Conservation (phyloP, 176 grass and related monocot genomes). For the Lolium rigidum region DNA sequence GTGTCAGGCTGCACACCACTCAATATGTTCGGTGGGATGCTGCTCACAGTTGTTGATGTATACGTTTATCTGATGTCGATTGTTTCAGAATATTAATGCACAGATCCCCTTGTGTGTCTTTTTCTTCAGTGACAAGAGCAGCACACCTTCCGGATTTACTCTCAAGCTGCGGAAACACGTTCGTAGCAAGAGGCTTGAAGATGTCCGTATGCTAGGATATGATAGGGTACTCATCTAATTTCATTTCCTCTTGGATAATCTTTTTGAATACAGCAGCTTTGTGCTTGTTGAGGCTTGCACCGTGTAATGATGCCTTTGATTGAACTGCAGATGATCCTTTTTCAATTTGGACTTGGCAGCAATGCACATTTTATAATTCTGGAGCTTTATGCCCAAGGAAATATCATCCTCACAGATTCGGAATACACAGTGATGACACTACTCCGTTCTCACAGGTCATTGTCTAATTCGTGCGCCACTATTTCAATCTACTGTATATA, state of each 20-base stretch:
- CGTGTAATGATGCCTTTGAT: constrained; percentile 20
- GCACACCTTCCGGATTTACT: constrained; percentile 95
- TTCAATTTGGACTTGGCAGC: constrained; percentile 92
- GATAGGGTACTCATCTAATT: constrained; percentile 71
- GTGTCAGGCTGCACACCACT: constrained; percentile 90
- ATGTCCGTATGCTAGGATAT: constrained; percentile 95
- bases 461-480: constrained; percentile 20
- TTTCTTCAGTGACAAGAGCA: constrained; percentile 78
- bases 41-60: neutral
- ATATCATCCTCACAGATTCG: constrained; percentile 92
- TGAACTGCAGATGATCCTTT: constrained; percentile 82
- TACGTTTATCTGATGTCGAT: neutral
- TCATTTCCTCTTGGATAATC: neutral
- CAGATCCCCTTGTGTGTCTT: neutral
- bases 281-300: constrained; percentile 20
- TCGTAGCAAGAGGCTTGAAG: constrained; percentile 90
- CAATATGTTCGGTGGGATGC: constrained; percentile 78
- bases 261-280: constrained; percentile 24
- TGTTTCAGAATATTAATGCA: constrained; percentile 25
- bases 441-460: constrained; percentile 93
- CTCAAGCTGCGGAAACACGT: constrained; percentile 93
- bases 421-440: constrained; percentile 92
- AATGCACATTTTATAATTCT: constrained; percentile 85
- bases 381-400: constrained; percentile 96
- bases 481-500: constrained; percentile 1